Evolutionary conservation across 2,329 filamentous ascomycete genomes (phyloP), one percentile per base, ranked within the genome.

Genomic region (Colletotrichum nymphaeae): DNA sequence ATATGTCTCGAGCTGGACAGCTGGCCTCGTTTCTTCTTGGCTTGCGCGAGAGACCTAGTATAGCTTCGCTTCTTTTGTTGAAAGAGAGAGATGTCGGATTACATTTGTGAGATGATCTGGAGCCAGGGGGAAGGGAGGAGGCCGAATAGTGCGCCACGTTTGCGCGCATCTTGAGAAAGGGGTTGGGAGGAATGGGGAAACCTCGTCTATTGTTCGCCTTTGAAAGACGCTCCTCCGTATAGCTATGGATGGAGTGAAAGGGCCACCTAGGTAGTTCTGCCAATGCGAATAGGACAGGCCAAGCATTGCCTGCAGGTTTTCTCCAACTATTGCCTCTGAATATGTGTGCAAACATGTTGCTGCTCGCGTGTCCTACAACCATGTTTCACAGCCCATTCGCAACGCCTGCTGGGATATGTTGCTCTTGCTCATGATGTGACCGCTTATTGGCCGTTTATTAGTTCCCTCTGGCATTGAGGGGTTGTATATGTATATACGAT

Each of bases 21-120:
- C 32, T 37, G 24, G 49, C 53, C 46, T 56, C 28, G 28, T 35
- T 30, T 56, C 22, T 65, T 70, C 55, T 70, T 73, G 71, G 67
- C 71, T 73, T 70, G 71, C 60, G 52, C 49, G 60, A 56, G 60
- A 73, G 62, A 71, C 62, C 35, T 57, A 58, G 52, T 55, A 73
- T 66, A 71, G 67, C 60, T 71, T 70, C 67, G 66, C 60, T 73
- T 73, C 46, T 73, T 57, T 58, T 63, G 37, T 55, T 52, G 57
- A 22, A 37, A 65, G 24, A 35, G 46, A 24, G 53, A 37, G 69
- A 73, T 73, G 67, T 73, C 67, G 56, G 67, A 66, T 62, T 58
- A 57, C 67, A 70, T 66, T 57, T 70, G 67, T 57, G 56, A n/a
- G 58, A 64, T 16, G 55, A 64, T 64, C 46, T 70, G 55, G 63